A percentile compares a stretch with the other conserved stretches of the same genome.
phyloP scores from a whole-genome alignment of 495 filamentous ascomycete genomes.

The Alectoria sarmentosa region DNA sequence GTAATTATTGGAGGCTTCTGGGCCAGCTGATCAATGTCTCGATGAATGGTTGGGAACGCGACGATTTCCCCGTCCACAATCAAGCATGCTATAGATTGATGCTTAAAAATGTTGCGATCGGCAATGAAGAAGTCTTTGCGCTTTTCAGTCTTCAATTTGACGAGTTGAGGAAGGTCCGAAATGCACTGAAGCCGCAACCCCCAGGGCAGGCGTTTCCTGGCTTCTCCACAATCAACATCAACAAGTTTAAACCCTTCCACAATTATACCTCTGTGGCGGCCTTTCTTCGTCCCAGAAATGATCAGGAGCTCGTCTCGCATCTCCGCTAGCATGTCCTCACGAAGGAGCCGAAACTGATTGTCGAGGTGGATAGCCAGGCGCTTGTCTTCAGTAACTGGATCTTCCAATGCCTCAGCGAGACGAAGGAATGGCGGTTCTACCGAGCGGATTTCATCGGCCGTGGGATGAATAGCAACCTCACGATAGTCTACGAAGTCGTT shows the following conservation, averaged over 20 bases:
- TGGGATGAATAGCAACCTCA: slow-evolving; percentile 59
- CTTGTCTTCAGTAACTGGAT: slow-evolving; percentile 26
- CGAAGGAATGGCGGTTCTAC: slow-evolving; percentile 53
- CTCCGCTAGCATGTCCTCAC: slow-evolving; percentile 68
- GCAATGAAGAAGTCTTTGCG: slow-evolving; percentile 43
- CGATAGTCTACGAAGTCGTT: slow-evolving; percentile 63
- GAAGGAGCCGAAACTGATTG: slow-evolving; percentile 70
- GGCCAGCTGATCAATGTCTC: slow-evolving; percentile 48
- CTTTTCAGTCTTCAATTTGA: slow-evolving; percentile 23
- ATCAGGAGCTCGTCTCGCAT: slow-evolving; percentile 54
- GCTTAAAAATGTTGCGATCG: slow-evolving; percentile 46
- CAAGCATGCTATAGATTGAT: slow-evolving; percentile 57
- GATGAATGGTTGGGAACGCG: slow-evolving; percentile 55
- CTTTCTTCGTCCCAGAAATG: slow-evolving; percentile 38
- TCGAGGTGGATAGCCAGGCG: slow-evolving; percentile 54
- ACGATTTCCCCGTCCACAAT: slow-evolving; percentile 43
- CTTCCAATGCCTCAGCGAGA: slow-evolving; percentile 37
- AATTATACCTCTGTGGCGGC: slow-evolving; percentile 28
- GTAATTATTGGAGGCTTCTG: slow-evolving; percentile 41
- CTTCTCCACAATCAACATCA: slow-evolving; percentile 30
- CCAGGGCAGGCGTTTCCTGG: slow-evolving; percentile 32
- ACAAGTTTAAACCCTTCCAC: slow-evolving; percentile 30
- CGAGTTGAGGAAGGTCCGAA: slow-evolving; percentile 40
- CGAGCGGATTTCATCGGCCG: slow-evolving; percentile 57
- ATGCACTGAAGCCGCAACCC: slow-evolving; percentile 40